Evolutionary conservation across 768 basidiomycete species (phyloP), one percentile per base, ranked within the genome.

Genomic region (Trametes meyenii): DNA sequence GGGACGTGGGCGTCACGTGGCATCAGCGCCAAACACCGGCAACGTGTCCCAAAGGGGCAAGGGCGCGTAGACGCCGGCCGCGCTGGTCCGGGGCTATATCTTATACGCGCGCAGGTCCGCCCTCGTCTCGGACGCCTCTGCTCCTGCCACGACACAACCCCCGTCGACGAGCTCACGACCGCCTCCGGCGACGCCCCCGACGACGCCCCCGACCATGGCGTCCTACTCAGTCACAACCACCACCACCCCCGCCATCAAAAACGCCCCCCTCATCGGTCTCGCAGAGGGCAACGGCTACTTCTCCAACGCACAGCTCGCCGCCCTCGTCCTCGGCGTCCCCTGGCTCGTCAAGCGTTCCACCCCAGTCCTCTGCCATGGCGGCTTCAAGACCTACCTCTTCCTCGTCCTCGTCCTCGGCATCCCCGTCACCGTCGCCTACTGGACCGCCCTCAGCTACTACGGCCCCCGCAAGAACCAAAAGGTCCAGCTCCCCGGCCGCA

Each of bases 211-310:
- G 48, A 49, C 56, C 60, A 81, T 80, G 79, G 73, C 79, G 24
- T 76, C 68, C 67, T 73, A 77, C 63, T 76, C 83, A 5, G 84
- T 88, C 57, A 79, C 81, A 64, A 77, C 80, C 61, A 92, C 92
- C n/a, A 79, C 77, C 70, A 85, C 81, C 38, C 86, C 88, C 26
- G 84, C 90, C 60, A 93, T 95, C 38, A 89, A 91, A 74, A 95
- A 95, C 67, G 89, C 92, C 6, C 93, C 93, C 16, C 76, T 92
- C 64, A 77, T 88, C 45, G 90, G 90, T 60, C 85, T 94, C 53
- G 90, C 84, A 1, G 93, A 95, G 76, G 94, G 94, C 49, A 94
- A 89, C 71, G 90, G 88, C 67, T 79, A 83, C 59, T 96, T 96
- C 80, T 86, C 80, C 74, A 96, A 96, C 70, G 60, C 75, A 61